Evolutionary conservation across 2,329 filamentous ascomycete genomes (phyloP).

Genomic region (Cytospora schulzeri): DNA sequence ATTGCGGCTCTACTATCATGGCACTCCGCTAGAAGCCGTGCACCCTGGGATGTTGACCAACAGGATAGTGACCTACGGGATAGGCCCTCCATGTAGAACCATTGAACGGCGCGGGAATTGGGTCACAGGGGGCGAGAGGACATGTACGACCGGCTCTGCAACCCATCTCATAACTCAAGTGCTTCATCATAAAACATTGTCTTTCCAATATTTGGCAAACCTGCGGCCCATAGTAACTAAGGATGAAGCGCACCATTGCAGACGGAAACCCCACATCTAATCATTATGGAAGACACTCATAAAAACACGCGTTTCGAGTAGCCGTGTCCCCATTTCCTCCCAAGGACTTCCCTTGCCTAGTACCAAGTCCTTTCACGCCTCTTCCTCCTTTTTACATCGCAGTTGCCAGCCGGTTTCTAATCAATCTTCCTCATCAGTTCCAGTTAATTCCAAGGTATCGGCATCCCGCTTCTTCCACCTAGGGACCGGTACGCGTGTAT

Average conservation of each 20-base stretch:
- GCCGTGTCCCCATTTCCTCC: conserved; percentile 1
- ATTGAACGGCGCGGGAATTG: background rate
- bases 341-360: conserved; percentile 13
- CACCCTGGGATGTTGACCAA: too few species aligned
- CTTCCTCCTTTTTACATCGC: conserved; percentile 14
- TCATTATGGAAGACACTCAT: conserved; percentile 20
- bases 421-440: background rate
- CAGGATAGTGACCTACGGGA: too few species aligned
- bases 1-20: too few species aligned
- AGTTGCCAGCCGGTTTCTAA: conserved; percentile 10
- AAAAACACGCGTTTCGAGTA: background rate
- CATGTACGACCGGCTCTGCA: background rate
- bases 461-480: background rate
- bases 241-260: conserved; percentile 6
- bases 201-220: background rate
- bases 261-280: conserved; percentile 16
- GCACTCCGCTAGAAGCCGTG: too few species aligned
- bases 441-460: background rate
- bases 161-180: background rate
- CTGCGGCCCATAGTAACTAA: background rate
- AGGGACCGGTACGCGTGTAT: conserved; percentile 55
- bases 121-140: background rate
- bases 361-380: background rate
- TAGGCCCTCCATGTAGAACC: too few species aligned
- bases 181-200: background rate